A percentile compares a stretch with the other conserved stretches of the same genome.
phyloP scores from a whole-genome alignment of 2,329 filamentous ascomycete species.

The Sordariomycetes sp. region DNA sequence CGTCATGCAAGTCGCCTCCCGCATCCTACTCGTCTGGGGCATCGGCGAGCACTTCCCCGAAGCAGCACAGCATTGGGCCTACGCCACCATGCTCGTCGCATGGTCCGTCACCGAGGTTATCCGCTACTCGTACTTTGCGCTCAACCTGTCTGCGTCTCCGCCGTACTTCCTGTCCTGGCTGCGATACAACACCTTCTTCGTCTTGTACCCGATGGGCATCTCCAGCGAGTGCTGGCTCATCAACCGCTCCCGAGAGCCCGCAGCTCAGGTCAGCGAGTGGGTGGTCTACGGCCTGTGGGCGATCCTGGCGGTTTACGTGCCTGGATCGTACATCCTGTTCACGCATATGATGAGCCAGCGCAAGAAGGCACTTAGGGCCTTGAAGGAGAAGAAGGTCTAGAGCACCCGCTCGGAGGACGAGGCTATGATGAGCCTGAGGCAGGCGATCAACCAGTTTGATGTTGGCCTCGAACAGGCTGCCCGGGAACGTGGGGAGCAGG shows the following conservation, averaged over 20 bases:
- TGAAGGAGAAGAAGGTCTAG: slow-evolving; percentile 33
- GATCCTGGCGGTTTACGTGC: slow-evolving; percentile 68
- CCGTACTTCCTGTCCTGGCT: slow-evolving; percentile 67
- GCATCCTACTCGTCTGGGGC: slow-evolving; percentile 83
- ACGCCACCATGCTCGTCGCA: slow-evolving; percentile 71
- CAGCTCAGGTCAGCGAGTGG: slow-evolving; percentile 33
- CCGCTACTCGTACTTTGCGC: slow-evolving; percentile 84
- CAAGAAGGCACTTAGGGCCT: slow-evolving; percentile 63
- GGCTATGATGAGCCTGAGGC: too few relatives aligned
- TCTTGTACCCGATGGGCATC: slow-evolving; percentile 90
- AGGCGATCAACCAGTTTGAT: too few relatives aligned
- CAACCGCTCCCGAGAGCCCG: slow-evolving; percentile 60
- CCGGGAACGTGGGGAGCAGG: too few relatives aligned
- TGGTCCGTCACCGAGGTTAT: slow-evolving; percentile 91
- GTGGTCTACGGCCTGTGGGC: slow-evolving; percentile 51
- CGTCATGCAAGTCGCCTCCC: slow-evolving; percentile 78
- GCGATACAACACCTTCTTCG: slow-evolving; percentile 85
- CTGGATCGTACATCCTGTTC: slow-evolving; percentile 77
- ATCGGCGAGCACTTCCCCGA: slow-evolving; percentile 67
- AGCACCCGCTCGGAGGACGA: too few relatives aligned
- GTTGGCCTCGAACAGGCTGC: too few relatives aligned
- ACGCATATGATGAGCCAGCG: slow-evolving; percentile 93
- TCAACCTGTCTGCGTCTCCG: slow-evolving; percentile 53
- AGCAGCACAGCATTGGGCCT: slow-evolving; percentile 49
- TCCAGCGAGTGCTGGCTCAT: slow-evolving; percentile 78